Percentiles rank a stretch among this genome's conserved stretches.
These are phyloP conservation scores for Chrysoporthe cubensis DNA, from an alignment of 2,329 filamentous ascomycete species.

Conservation along the genomic window DNA sequence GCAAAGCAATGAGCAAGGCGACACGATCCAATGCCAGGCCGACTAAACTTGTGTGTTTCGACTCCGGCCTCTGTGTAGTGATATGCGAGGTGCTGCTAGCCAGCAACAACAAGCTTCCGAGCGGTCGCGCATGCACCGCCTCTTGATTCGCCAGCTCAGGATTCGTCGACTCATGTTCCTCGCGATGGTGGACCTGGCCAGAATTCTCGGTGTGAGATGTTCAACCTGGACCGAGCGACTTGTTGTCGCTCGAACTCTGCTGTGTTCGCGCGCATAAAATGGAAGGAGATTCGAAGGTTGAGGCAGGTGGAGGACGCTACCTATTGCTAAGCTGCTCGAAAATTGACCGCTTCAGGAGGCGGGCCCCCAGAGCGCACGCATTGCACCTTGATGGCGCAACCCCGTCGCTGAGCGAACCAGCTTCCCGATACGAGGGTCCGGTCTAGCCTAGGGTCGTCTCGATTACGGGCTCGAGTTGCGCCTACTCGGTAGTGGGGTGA, in stretches of 20 bases:
- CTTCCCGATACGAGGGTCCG: slow-evolving; percentile 14
- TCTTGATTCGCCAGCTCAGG: slow-evolving; percentile 25
- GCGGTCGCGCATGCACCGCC: slow-evolving; percentile 11
- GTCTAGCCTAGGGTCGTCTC: neutral
- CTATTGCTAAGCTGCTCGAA: neutral
- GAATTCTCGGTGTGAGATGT: slow-evolving; percentile 12
- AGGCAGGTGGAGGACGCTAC: slow-evolving; percentile 1
- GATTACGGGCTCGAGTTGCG: slow-evolving; percentile 11
- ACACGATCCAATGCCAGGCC: neutral
- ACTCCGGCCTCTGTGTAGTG: neutral
- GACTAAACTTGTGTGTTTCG: neutral
- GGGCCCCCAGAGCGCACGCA: slow-evolving; percentile 1
- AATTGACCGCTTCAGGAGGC: neutral
- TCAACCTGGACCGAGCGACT: slow-evolving; percentile 4
- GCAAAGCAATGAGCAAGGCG: neutral
- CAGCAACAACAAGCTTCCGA: slow-evolving; percentile 22
- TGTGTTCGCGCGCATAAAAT: slow-evolving; percentile 11
- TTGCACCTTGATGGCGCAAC: slow-evolving; percentile 25
- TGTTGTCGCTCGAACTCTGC: neutral
- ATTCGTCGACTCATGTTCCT: slow-evolving; percentile 22
- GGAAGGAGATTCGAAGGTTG: slow-evolving; percentile 15
- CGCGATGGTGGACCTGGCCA: slow-evolving; percentile 14
- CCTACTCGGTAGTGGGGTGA: neutral
- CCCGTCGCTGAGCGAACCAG: slow-evolving; percentile 14
- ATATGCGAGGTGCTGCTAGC: slow-evolving; percentile 12